Evolutionary conservation across 345 rosid genomes (phyloP).

Genomic region (Moringa oleifera): DNA sequence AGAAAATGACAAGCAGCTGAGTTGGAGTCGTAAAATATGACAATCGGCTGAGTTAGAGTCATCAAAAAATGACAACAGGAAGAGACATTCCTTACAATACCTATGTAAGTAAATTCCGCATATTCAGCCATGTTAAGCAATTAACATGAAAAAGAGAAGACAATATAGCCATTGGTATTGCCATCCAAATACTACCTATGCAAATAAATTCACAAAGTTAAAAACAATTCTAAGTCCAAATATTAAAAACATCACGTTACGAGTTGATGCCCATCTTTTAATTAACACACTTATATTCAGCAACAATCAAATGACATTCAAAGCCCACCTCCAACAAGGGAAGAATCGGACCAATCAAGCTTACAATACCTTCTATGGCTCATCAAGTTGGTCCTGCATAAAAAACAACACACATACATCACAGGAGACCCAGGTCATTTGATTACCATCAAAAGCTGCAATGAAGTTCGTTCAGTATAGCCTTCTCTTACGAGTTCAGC

Average conservation of each 20-base stretch:
- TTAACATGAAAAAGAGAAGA: background rate
- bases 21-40: too few relatives aligned
- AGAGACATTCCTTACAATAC: too few relatives aligned
- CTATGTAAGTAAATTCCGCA: too few relatives aligned
- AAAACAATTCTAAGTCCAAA: constrained; percentile 13
- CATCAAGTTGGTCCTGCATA: constrained; percentile 74
- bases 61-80: too few relatives aligned
- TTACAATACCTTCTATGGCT: constrained; percentile 38
- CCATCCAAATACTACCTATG: constrained; percentile 11
- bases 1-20: too few relatives aligned
- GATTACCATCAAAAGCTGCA: background rate
- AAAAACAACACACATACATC: constrained; percentile 5
- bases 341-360: constrained; percentile 32
- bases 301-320: constrained; percentile 49
- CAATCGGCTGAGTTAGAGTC: too few relatives aligned
- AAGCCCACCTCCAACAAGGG: constrained; percentile 57
- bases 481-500: background rate
- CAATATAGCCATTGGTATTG: background rate
- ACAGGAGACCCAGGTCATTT: background rate
- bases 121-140: too few relatives aligned
- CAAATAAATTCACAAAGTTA: constrained; percentile 13
- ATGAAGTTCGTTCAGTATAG: background rate
- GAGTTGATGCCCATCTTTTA: constrained; percentile 10
- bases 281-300: constrained; percentile 26
- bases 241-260: constrained; percentile 17